Evolutionary conservation across 768 basidiomycete genomes (phyloP).

Genomic region (Tricholomella constricta): DNA sequence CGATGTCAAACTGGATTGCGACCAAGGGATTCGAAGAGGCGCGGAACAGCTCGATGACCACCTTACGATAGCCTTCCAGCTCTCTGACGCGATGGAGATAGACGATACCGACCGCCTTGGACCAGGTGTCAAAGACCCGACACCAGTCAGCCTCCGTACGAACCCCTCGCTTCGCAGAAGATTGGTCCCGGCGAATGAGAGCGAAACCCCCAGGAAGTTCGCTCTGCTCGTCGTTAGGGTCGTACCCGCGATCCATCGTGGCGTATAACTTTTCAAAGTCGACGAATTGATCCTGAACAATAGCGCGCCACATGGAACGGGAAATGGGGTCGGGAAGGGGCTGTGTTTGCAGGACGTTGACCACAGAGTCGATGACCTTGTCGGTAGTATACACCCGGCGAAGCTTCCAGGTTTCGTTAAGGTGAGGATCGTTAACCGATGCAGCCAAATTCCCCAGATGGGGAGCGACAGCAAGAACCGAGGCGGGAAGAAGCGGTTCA

Average conservation of each 20-base stretch:
- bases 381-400: background rate
- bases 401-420: background rate
- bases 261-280: conserved; percentile 21
- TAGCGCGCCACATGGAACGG: background rate
- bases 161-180: background rate
- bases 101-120: background rate
- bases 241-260: conserved; percentile 13
- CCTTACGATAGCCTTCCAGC: conserved; percentile 1
- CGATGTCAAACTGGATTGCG: conserved; percentile 11
- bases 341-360: background rate
- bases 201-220: conserved; percentile 15
- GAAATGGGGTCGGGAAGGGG: background rate
- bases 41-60: conserved; percentile 15
- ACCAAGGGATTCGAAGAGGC: background rate
- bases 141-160: conserved; percentile 15
- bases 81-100: conserved; percentile 15
- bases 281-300: conserved; percentile 17
- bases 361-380: background rate
- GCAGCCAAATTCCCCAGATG: background rate
- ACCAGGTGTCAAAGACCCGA: conserved; percentile 15
- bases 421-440: background rate
- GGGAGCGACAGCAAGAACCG: background rate
- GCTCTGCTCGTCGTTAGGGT: conserved; percentile 20
- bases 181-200: conserved; percentile 12
- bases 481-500: background rate